A percentile compares a stretch with the other conserved stretches of the same genome.
Conservation (phyloP, 2,329 filamentous ascomycete genomes). For the Ascochyta clinopodiicola region DNA sequence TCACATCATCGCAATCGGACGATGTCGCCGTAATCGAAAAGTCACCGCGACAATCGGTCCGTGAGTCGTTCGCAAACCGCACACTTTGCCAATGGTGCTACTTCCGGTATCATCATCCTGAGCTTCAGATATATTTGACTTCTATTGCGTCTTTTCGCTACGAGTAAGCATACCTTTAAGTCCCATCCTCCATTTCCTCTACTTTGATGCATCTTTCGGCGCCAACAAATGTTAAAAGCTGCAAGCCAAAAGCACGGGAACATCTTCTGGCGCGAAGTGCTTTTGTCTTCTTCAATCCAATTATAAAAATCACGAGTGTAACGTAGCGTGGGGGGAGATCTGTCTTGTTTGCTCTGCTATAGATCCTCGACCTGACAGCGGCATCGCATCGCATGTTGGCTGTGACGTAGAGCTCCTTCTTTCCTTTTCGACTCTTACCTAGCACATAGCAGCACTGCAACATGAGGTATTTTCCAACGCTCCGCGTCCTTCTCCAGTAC, state of each 20-base stretch:
- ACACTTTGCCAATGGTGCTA: neutral
- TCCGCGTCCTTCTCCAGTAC: neutral
- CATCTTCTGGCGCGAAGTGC: conserved; percentile 9
- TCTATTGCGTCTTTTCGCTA: neutral
- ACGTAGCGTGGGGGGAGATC: conserved; percentile 31
- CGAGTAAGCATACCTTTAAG: neutral
- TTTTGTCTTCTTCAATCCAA: conserved; percentile 1
- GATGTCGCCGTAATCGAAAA: neutral
- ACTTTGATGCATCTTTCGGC: conserved; percentile 2
- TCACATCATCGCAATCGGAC: conserved; percentile 12
- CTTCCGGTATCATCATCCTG: neutral
- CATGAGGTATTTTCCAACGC: neutral
- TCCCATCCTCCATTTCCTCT: neutral
- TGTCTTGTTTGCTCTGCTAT: neutral
- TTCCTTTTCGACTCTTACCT: neutral
- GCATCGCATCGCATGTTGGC: neutral
- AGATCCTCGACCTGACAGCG: conserved; percentile 1
- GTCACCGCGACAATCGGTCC: neutral
- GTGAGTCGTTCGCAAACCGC: neutral
- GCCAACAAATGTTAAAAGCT: conserved; percentile 1
- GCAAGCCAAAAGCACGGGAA: neutral
- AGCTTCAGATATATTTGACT: neutral
- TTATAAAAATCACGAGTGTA: conserved; percentile 27
- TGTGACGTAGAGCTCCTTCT: neutral
- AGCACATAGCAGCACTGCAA: neutral